phyloP scores from a whole-genome alignment of 345 rosid genomes.

The Eucalyptus fibrosa region DNA sequence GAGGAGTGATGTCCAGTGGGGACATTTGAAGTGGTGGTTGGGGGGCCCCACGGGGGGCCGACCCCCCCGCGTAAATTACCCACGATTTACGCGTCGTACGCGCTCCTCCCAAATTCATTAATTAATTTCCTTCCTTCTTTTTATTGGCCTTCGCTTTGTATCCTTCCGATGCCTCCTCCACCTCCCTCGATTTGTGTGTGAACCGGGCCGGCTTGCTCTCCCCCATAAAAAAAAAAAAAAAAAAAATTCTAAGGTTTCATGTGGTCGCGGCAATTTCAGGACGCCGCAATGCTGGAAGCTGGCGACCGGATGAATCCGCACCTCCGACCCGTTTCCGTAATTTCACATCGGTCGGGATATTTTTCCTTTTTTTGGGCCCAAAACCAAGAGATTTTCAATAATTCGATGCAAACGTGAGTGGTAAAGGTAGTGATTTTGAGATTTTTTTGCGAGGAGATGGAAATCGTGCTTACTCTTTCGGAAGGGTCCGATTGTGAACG shows the following conservation, averaged over 20 bases:
- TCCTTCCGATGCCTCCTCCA: neutral
- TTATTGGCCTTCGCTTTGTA: neutral
- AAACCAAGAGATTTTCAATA: no score
- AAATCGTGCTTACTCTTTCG: rapidly evolving
- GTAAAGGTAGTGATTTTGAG: no score
- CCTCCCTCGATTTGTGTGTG: neutral
- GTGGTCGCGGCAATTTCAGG: neutral
- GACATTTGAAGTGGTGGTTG: neutral
- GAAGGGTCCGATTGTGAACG: no score
- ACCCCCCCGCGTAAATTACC: neutral
- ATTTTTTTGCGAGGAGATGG: no score
- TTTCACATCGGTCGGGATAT: neutral
- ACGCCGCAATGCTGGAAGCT: neutral
- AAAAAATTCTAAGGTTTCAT: neutral
- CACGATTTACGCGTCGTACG: neutral
- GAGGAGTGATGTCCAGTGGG: neutral
- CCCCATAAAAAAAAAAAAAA: neutral
- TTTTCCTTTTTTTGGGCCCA: rapidly evolving
- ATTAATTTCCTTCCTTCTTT: no score
- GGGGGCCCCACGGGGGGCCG: neutral
- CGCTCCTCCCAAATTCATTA: neutral
- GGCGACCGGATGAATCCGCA: neutral
- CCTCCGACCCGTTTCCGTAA: neutral
- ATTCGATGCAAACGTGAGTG: no score
- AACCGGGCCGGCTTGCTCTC: neutral